A percentile compares a stretch with the other conserved stretches of the same genome.
These are phyloP conservation scores for Penicillium paxilli DNA, from an alignment of 495 filamentous ascomycete genomes.

Conservation along the genomic window DNA sequence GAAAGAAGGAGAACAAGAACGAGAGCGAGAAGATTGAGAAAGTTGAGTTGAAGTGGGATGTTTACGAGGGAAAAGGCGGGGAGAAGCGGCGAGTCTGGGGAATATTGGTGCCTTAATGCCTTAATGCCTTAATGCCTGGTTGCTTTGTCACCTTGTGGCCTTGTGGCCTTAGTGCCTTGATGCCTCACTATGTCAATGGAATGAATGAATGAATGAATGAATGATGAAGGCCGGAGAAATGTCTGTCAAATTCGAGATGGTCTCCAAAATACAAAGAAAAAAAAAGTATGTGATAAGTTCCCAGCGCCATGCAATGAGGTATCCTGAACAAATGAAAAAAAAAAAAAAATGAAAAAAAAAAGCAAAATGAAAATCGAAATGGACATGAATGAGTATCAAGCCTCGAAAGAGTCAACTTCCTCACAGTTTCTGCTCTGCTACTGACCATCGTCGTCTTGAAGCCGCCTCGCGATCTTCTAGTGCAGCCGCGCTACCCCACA, in stretches of 20 bases:
- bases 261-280: no score
- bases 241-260: no score
- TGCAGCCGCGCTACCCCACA: slow-evolving; percentile 43
- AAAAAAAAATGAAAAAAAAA: not conserved
- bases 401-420: not conserved
- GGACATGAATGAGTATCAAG: not conserved
- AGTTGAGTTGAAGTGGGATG: slow-evolving; percentile 2
- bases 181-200: no score
- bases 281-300: slow-evolving; percentile 3
- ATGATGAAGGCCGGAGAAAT: no score
- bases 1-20: not conserved
- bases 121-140: no score
- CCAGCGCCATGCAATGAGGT: slow-evolving; percentile 29
- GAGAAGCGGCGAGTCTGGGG: slow-evolving; percentile 15
- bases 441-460: slow-evolving; percentile 45
- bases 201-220: not conserved
- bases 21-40: slow-evolving; percentile 1
- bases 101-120: slow-evolving; percentile 6
- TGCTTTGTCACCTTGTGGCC: no score
- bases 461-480: slow-evolving; percentile 31
- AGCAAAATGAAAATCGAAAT: slow-evolving; percentile 1
- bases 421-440: slow-evolving; percentile 42
- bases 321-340: slow-evolving; percentile 17
- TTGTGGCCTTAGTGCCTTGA: slow-evolving; percentile 15
- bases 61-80: slow-evolving; percentile 12